Conservation (phyloP, 2,329 filamentous ascomycete species). For the Neofusicoccum cordaticola region DNA sequence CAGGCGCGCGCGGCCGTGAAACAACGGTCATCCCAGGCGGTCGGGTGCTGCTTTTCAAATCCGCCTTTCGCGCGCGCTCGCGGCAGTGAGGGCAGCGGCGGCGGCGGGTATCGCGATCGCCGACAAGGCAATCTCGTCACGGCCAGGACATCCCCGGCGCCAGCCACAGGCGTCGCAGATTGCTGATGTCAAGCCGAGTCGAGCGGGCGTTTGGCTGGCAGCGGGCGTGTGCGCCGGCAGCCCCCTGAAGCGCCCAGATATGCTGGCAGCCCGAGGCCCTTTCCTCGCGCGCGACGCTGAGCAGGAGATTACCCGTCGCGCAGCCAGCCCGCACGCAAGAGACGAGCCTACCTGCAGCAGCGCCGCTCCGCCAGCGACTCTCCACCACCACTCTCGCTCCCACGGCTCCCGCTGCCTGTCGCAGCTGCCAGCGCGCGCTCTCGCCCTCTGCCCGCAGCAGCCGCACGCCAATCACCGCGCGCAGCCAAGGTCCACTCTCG, state of each 20-base stretch:
- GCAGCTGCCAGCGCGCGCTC: constrained; percentile 2
- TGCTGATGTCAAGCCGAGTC: constrained; percentile 14
- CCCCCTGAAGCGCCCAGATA: constrained; percentile 9
- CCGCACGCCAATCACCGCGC: constrained; percentile 11
- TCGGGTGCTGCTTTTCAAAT: constrained; percentile 4
- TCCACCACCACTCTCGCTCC: constrained; percentile 10
- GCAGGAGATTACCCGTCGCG: constrained; percentile 8
- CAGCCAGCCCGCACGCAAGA: constrained; percentile 8
- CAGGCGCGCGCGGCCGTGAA: constrained; percentile 11
- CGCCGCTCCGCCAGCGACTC: constrained; percentile 2
- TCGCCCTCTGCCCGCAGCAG: background rate
- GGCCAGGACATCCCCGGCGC: constrained; percentile 11
- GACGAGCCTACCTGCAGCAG: constrained; percentile 5
- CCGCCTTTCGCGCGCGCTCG: background rate
- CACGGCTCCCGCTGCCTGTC: constrained; percentile 3
- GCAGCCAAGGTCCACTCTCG: constrained; percentile 15
- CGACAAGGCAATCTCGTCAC: constrained; percentile 13
- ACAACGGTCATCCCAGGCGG: constrained; percentile 8
- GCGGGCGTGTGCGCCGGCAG: constrained; percentile 6
- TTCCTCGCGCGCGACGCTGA: constrained; percentile 13
- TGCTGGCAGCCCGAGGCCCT: constrained; percentile 6
- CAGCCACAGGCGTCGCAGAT: constrained; percentile 15
- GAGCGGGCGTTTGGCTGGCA: constrained; percentile 8
- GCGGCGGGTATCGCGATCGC: constrained; percentile 13
- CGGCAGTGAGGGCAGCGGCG: background rate